Evolutionary conservation across 805 yeast genomes (phyloP).

Genomic region (Candida qinlingensis): DNA sequence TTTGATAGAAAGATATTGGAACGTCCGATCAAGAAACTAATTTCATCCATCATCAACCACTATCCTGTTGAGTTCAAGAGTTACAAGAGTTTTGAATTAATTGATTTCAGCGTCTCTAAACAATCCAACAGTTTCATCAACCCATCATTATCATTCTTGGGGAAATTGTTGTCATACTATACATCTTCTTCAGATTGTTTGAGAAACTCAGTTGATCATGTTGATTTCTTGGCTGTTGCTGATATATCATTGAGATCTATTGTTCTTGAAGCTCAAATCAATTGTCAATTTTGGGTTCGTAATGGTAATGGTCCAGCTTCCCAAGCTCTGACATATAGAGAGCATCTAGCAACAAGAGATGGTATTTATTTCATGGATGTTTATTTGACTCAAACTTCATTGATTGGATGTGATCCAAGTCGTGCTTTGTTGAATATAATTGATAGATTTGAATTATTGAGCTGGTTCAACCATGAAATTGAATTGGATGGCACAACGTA

Average conservation of each 20-base stretch:
- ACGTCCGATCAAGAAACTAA: background rate
- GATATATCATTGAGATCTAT: constrained; percentile 57
- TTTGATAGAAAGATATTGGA: background rate
- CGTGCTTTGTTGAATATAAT: constrained; percentile 50
- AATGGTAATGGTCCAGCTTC: constrained; percentile 54
- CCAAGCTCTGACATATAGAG: constrained; percentile 45
- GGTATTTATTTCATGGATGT: constrained; percentile 71
- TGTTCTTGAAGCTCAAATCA: constrained; percentile 57
- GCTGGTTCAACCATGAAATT: constrained; percentile 40
- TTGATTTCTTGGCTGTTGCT: constrained; percentile 41
- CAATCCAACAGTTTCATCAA: constrained; percentile 52
- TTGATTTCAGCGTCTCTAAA: constrained; percentile 39
- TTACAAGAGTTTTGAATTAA: constrained; percentile 23
- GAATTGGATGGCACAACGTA: constrained; percentile 38
- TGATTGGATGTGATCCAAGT: constrained; percentile 46
- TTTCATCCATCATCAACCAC: background rate
- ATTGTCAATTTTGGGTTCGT: constrained; percentile 67
- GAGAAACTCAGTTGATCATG: constrained; percentile 11
- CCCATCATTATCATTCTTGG: constrained; percentile 54
- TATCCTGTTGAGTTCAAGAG: constrained; percentile 8
- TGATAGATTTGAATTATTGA: constrained; percentile 55
- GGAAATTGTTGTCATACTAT: constrained; percentile 22
- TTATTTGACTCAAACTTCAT: constrained; percentile 57
- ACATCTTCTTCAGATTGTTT: background rate
- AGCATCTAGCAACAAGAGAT: constrained; percentile 35